Percentiles rank a stretch among this genome's conserved stretches.
Conservation (phyloP, 2,329 filamentous ascomycete genomes). For the Fusarium chaquense region DNA sequence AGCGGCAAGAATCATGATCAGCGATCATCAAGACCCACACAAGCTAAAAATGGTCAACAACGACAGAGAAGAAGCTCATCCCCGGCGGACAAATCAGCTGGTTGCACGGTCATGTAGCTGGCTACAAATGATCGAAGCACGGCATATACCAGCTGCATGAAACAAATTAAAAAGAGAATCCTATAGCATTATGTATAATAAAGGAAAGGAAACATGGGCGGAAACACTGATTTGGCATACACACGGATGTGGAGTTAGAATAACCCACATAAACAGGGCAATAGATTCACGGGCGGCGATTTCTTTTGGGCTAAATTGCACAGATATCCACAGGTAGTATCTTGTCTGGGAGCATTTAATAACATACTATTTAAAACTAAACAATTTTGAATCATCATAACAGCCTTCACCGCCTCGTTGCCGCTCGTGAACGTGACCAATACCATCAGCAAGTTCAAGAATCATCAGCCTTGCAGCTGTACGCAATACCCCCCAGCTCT, state of each 20-base stretch:
- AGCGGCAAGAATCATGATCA: conserved; percentile 12
- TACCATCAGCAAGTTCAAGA: background rate
- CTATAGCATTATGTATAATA: background rate
- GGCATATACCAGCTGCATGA: background rate
- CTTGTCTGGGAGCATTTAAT: background rate
- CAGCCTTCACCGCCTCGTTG: background rate
- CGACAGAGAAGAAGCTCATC: conserved; percentile 17
- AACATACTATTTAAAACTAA: background rate
- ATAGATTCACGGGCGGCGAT: background rate
- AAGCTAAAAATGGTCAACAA: conserved; percentile 17
- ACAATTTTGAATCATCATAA: background rate
- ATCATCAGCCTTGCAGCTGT: conserved; percentile 10
- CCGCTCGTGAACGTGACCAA: background rate
- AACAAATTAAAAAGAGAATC: background rate
- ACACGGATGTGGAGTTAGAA: conserved; percentile 3
- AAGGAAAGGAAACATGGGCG: background rate
- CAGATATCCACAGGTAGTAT: background rate
- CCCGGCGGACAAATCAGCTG: conserved; percentile 9
- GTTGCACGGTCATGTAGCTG: conserved; percentile 36
- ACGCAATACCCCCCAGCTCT: conserved; percentile 17
- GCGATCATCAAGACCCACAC: conserved; percentile 10
- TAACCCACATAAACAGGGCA: background rate
- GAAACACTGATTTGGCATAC: background rate
- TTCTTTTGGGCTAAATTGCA: conserved; percentile 19
- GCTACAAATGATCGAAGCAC: background rate